Percentiles rank a stretch among this genome's conserved stretches.
phyloP scores from a whole-genome alignment of 805 yeast species.

The Metschnikowia cerradonensis region DNA sequence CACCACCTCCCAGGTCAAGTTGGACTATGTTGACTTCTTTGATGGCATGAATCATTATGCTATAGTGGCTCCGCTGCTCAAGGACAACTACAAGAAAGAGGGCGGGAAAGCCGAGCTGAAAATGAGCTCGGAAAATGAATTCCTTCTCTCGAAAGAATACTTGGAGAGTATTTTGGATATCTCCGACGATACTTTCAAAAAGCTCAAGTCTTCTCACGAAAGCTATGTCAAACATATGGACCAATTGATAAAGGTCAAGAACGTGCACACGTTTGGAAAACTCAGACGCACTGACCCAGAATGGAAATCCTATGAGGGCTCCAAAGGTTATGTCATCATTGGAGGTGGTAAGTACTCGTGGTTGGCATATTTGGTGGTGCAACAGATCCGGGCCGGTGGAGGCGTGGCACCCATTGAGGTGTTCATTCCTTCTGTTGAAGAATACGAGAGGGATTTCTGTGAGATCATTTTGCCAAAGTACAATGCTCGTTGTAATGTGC shows the following conservation, averaged over 20 bases:
- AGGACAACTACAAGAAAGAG: slow-evolving; percentile 32
- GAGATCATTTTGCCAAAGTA: slow-evolving; percentile 38
- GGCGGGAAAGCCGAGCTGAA: slow-evolving; percentile 43
- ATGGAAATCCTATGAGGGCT: slow-evolving; percentile 31
- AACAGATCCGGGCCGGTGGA: slow-evolving; percentile 43
- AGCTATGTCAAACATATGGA: slow-evolving; percentile 30
- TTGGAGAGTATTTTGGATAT: slow-evolving; percentile 42
- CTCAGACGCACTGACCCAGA: slow-evolving; percentile 33
- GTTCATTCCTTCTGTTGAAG: slow-evolving; percentile 40
- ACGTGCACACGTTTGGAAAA: slow-evolving; percentile 34
- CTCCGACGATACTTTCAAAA: slow-evolving; percentile 27
- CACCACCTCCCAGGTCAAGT: neutral
- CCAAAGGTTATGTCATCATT: slow-evolving; percentile 44
- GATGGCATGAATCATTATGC: slow-evolving; percentile 28
- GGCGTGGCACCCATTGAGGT: slow-evolving; percentile 49
- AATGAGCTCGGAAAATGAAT: slow-evolving; percentile 37
- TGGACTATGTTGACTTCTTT: slow-evolving; percentile 20
- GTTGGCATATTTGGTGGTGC: slow-evolving; percentile 47
- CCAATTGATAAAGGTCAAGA: slow-evolving; percentile 23
- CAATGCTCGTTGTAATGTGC: slow-evolving; percentile 46
- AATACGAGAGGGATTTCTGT: slow-evolving; percentile 47
- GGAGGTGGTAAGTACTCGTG: slow-evolving; percentile 53
- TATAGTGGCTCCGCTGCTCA: slow-evolving; percentile 40
- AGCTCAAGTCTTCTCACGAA: slow-evolving; percentile 37
- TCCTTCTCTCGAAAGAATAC: slow-evolving; percentile 45